Evolutionary conservation across 2,329 filamentous ascomycete species (phyloP).

Genomic region (Xylariaceae sp.): DNA sequence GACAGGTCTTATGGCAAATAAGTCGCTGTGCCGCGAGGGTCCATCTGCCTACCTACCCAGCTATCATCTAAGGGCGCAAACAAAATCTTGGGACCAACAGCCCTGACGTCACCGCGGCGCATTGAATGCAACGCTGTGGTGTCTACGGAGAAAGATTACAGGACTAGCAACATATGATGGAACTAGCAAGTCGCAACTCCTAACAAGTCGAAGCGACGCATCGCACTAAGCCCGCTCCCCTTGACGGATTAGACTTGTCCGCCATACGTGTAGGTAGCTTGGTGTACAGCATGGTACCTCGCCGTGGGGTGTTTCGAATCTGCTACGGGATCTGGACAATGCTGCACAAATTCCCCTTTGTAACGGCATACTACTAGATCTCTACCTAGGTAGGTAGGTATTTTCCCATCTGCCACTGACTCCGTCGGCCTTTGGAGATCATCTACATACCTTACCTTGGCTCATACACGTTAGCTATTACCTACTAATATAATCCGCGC

Average conservation of each 20-base stretch:
- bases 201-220: not conserved
- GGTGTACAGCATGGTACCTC: not conserved
- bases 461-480: not conserved
- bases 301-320: slow-evolving; percentile 2
- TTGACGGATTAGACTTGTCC: not conserved
- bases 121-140: not conserved
- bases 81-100: slow-evolving; percentile 3
- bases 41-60: slow-evolving; percentile 11
- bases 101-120: not conserved
- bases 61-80: slow-evolving; percentile 4
- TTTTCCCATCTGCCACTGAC: not conserved
- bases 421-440: not conserved
- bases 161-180: not conserved
- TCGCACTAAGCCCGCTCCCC: not conserved
- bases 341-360: not conserved
- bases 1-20: slow-evolving; percentile 21
- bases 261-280: not conserved
- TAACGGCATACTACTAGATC: not conserved
- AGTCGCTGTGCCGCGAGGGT: slow-evolving; percentile 16
- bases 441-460: slow-evolving; percentile 8
- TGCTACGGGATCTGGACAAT: not conserved
- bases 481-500: not conserved
- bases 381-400: not conserved
- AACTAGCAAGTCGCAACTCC: not conserved
- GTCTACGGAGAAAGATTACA: not conserved